These are phyloP conservation scores for Citrus sinensis DNA, from an alignment of 345 rosid species.

Conservation along the genomic window DNA sequence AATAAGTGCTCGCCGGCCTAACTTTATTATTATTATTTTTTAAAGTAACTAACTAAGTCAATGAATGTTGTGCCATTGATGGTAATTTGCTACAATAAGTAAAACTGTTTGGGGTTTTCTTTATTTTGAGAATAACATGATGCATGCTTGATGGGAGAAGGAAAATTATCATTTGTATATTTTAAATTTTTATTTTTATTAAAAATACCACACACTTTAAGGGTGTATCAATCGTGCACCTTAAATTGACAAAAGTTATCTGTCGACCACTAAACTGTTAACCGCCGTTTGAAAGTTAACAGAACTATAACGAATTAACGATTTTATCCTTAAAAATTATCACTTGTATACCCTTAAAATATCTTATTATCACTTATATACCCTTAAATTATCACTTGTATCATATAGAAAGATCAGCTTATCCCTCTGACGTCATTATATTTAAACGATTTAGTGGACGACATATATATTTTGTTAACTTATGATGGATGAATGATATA, in stretches of 20 bases:
- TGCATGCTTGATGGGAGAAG: not conserved
- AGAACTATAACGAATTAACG: too few species aligned
- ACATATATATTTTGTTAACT: too few species aligned
- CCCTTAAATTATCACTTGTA: too few species aligned
- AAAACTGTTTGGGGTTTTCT: not conserved
- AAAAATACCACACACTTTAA: accelerated
- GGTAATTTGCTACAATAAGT: not conserved
- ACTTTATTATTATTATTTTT: not conserved
- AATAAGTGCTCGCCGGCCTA: constrained; percentile 4
- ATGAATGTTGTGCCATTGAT: not conserved
- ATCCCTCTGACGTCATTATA: too few species aligned
- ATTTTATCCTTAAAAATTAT: too few species aligned
- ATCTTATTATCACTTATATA: too few species aligned
- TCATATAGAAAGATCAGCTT: accelerated
- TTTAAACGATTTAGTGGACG: too few species aligned
- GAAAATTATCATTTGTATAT: too few species aligned
- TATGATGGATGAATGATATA: too few species aligned
- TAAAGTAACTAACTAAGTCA: not conserved
- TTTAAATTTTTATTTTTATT: accelerated
- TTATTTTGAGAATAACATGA: too few species aligned
- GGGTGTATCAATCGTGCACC: accelerated
- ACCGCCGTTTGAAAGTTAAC: accelerated
- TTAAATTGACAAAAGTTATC: too few species aligned
- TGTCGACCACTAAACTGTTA: accelerated
- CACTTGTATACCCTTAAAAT: too few species aligned